Evolutionary conservation across 2,329 filamentous ascomycete genomes (phyloP).

Genomic region (Berkeleyomyces rouxiae): DNA sequence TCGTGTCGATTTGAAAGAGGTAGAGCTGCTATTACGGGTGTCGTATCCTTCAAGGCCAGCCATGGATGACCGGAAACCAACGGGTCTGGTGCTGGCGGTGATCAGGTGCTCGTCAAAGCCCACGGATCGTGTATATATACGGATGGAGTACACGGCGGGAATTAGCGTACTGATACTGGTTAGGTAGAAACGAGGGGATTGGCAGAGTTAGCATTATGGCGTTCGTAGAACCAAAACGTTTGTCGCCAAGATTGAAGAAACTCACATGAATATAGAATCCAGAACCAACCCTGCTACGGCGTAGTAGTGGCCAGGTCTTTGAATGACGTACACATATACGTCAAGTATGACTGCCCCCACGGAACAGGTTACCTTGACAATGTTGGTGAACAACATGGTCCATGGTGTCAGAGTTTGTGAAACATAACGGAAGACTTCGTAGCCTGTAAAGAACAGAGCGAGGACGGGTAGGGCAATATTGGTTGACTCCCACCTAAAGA

Average conservation of each 20-base stretch:
- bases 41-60: constrained; percentile 16
- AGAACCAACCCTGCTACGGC: constrained; percentile 32
- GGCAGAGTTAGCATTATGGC: not conserved
- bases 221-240: too few relatives aligned
- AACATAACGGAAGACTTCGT: constrained; percentile 31
- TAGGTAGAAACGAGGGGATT: not conserved
- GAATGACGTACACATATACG: constrained; percentile 31
- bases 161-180: constrained; percentile 26
- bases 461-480: constrained; percentile 34
- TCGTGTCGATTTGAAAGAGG: not conserved
- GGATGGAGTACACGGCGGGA: constrained; percentile 30
- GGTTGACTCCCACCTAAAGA: constrained; percentile 33
- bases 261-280: constrained; percentile 33
- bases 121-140: constrained; percentile 31
- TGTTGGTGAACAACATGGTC: constrained; percentile 34
- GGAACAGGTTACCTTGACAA: constrained; percentile 33
- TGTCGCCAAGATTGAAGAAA: not conserved
- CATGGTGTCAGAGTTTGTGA: constrained; percentile 37
- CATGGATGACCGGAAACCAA: constrained; percentile 24
- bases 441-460: constrained; percentile 29
- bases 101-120: constrained; percentile 34
- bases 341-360: constrained; percentile 33
- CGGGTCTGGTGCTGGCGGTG: constrained; percentile 32
- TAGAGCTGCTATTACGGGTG: constrained; percentile 12
- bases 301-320: constrained; percentile 28